Percentiles rank a stretch among this genome's conserved stretches.
Conservation (phyloP, 495 filamentous ascomycete species). For the Hypoxylon cercidicola region DNA sequence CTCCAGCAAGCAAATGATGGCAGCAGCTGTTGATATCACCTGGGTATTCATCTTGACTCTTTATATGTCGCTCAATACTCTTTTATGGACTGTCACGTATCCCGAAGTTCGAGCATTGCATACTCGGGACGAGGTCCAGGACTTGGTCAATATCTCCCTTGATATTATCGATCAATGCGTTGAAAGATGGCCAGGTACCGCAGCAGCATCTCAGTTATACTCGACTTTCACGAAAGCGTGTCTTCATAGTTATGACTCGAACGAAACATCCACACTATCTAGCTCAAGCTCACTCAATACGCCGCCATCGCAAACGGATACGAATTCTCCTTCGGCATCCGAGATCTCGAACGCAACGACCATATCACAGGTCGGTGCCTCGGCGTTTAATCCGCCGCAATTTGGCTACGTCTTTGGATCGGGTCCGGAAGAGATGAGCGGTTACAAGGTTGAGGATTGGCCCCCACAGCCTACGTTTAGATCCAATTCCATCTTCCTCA, state of each 20-base stretch:
- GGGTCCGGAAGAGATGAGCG: conserved; percentile 52
- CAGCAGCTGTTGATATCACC: conserved; percentile 80
- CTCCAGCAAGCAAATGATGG: conserved; percentile 78
- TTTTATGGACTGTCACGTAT: conserved; percentile 84
- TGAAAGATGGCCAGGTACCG: conserved; percentile 88
- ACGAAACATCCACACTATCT: conserved; percentile 60
- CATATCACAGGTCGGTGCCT: conserved; percentile 34
- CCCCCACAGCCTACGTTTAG: conserved; percentile 59
- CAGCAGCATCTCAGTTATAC: conserved; percentile 84
- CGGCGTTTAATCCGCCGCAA: conserved; percentile 55
- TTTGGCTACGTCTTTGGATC: conserved; percentile 65
- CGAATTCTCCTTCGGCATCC: conserved; percentile 56
- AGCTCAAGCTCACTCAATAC: conserved; percentile 71
- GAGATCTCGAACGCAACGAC: conserved; percentile 42
- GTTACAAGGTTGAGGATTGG: conserved; percentile 49
- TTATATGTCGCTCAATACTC: conserved; percentile 86
- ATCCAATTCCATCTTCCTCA: conserved; percentile 66
- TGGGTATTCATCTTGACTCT: conserved; percentile 91
- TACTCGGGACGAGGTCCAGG: conserved; percentile 74
- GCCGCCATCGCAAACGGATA: conserved; percentile 61
- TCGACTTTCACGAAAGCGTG: conserved; percentile 81
- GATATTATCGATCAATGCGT: conserved; percentile 78
- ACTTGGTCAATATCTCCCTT: conserved; percentile 73
- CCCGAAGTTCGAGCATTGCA: conserved; percentile 79
- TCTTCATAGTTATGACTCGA: conserved; percentile 79